Conservation (phyloP, 2,329 filamentous ascomycete genomes). For the Cryoendolithus antarcticus region DNA sequence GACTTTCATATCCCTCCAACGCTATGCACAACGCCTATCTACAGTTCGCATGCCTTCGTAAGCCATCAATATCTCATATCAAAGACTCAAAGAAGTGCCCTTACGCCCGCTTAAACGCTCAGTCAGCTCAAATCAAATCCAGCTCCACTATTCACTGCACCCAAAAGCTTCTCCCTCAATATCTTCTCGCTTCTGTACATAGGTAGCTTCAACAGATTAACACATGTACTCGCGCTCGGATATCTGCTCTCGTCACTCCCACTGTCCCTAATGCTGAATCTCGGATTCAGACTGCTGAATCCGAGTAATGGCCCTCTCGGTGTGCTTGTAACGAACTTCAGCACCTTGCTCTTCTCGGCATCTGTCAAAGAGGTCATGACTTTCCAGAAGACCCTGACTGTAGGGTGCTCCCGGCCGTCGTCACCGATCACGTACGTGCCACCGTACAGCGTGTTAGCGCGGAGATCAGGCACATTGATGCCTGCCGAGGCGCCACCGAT, state of each 20-base stretch:
- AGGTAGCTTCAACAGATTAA: constrained; percentile 87
- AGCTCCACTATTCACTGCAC: constrained; percentile 78
- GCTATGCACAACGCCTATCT: too few relatives aligned
- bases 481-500: constrained; percentile 71
- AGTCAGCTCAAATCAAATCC: constrained; percentile 58
- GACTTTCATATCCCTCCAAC: too few relatives aligned
- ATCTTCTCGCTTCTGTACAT: constrained; percentile 56
- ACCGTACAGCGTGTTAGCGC: constrained; percentile 72
- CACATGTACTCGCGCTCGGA: constrained; percentile 90
- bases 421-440: constrained; percentile 85
- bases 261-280: constrained; percentile 80
- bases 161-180: constrained; percentile 70
- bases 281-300: constrained; percentile 72
- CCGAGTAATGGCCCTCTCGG: constrained; percentile 81
- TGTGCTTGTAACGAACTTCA: constrained; percentile 93
- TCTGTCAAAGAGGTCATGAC: constrained; percentile 70
- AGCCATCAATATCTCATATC: too few relatives aligned
- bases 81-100: too few relatives aligned
- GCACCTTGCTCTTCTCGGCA: constrained; percentile 65
- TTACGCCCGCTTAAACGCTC: background rate
- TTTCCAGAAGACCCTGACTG: constrained; percentile 79
- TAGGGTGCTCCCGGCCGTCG: constrained; percentile 74
- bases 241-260: constrained; percentile 63
- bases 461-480: constrained; percentile 78
- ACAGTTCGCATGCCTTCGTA: too few relatives aligned